Evolutionary conservation across 345 rosid species (phyloP).

Genomic region (Populus alba): DNA sequence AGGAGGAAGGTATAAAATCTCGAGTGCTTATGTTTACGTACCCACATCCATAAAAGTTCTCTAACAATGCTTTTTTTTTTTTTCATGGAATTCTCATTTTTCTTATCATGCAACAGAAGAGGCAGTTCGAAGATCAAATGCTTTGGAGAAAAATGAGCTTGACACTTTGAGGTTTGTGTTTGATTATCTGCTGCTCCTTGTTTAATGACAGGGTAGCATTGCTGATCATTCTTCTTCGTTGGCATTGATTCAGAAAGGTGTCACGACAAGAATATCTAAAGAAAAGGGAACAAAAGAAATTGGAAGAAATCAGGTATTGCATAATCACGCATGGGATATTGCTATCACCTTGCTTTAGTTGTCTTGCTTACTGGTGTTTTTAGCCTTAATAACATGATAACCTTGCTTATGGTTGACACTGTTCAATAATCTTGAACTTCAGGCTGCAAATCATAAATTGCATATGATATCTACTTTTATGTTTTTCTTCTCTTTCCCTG

Average conservation of each 20-base stretch:
- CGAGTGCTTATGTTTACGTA: neutral
- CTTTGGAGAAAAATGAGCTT: constrained; percentile 58
- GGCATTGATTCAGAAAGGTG: constrained; percentile 55
- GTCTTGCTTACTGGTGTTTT: neutral
- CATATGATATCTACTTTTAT: neutral
- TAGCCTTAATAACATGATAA: neutral
- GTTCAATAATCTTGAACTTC: too few relatives aligned
- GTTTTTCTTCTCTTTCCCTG: neutral
- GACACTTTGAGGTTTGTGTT: constrained; percentile 62
- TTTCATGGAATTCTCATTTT: neutral
- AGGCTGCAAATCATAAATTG: neutral
- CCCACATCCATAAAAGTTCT: neutral
- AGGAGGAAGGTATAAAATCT: constrained; percentile 73
- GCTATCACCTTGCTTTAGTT: neutral
- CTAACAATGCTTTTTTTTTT: neutral
- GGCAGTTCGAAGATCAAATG: constrained; percentile 64
- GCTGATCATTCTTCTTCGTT: constrained; percentile 16
- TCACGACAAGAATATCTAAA: constrained; percentile 89
- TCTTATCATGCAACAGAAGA: constrained; percentile 54
- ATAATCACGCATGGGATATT: neutral
- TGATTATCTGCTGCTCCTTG: constrained; percentile 1
- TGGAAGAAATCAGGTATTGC: constrained; percentile 81
- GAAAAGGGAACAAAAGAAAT: constrained; percentile 94
- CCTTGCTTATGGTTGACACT: too few relatives aligned
- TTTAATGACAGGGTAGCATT: neutral